Base-by-base conservation (phyloP, 2,329 filamentous ascomycete species). In the Aspergillus ruber region DNA sequence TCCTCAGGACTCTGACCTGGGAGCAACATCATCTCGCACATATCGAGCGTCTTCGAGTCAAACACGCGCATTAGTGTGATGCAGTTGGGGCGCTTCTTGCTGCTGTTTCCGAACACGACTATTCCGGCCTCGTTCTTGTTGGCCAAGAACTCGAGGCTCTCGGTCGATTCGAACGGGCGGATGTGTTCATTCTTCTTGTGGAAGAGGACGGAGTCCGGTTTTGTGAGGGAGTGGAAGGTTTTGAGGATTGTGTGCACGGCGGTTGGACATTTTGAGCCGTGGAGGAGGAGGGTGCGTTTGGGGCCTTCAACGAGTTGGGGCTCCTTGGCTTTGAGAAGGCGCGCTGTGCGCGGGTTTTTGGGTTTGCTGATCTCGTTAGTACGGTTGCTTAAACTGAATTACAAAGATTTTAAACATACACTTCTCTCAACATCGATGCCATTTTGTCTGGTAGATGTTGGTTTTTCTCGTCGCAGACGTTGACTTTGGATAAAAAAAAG, bases 41-140 rank as follows among this genome's bases (percentile, higher is more conserved):
- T 95, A 70, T 98, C 94, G 55, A 97, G 79, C 13, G 95, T 78
- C 71, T 93, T 90, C 74, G 88, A 82, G 60, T 84, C 81, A 67
- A 95, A 97, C 39, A 86, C 87, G 53, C 93, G 83, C 36, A 85
- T 77, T 41, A 97, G 71, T 0, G 90, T 96, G 60, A 98, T 68
- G 53, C 84, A 85, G 70, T 98, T 90, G 4, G 90, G 90, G n/a
- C 93, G 80, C 79, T 97, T 98, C 79, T 97, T 98, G 69, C 81
- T 88, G 69, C 85, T 86, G 67, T 81, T 84, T 45, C 85, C 90
- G 61, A 95, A 95, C 56, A 93, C 79, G 56, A 96, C 79, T 42
- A 96, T 75, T 41, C 84, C 86, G 62, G 88, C 84, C 69, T 98
- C 93, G 73, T 98, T 98, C 76, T 97, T 98, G 66, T 90, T 84